Conservation (phyloP, 1,139 yeast species). For the Arxiozyma slooffiae region DNA sequence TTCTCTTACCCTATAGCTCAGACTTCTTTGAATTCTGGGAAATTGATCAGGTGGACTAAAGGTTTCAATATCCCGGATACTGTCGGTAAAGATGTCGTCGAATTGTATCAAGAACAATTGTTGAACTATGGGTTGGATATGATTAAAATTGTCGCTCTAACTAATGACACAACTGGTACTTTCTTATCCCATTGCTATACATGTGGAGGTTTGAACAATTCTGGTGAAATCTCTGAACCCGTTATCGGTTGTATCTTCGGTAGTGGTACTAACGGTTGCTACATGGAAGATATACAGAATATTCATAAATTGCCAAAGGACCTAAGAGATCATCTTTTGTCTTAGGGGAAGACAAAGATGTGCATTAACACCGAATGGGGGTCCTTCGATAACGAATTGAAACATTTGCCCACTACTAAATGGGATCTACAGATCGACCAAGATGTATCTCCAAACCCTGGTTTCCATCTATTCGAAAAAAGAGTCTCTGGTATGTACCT, state of each 20-base stretch:
- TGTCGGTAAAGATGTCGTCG: constrained; percentile 73
- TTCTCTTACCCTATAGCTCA: constrained; percentile 89
- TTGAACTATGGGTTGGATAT: constrained; percentile 38
- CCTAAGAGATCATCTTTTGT: constrained; percentile 33
- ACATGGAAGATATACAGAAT: constrained; percentile 60
- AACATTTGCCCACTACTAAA: constrained; percentile 61
- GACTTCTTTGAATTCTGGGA: constrained; percentile 66
- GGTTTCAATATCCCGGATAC: constrained; percentile 81
- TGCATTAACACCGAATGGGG: constrained; percentile 97
- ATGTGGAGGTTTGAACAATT: constrained; percentile 39
- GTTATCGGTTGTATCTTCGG: constrained; percentile 86
- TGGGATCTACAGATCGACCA: constrained; percentile 64
- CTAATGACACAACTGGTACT: constrained; percentile 93
- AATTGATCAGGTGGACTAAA: constrained; percentile 86
- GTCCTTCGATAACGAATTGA: constrained; percentile 74
- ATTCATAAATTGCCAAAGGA: constrained; percentile 53
- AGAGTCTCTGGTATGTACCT: constrained; percentile 89
- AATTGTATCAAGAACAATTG: constrained; percentile 57
- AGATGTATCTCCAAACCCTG: constrained; percentile 63
- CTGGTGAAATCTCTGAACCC: constrained; percentile 56
- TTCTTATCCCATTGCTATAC: constrained; percentile 78
- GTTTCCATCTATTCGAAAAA: constrained; percentile 85
- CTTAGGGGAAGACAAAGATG: constrained; percentile 56
- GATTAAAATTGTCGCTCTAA: constrained; percentile 75
- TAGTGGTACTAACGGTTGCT: constrained; percentile 95